These are phyloP conservation scores for Mortierella polycephala DNA, from an alignment of 371 early-diverging fungal genomes.

Conservation along the genomic window DNA sequence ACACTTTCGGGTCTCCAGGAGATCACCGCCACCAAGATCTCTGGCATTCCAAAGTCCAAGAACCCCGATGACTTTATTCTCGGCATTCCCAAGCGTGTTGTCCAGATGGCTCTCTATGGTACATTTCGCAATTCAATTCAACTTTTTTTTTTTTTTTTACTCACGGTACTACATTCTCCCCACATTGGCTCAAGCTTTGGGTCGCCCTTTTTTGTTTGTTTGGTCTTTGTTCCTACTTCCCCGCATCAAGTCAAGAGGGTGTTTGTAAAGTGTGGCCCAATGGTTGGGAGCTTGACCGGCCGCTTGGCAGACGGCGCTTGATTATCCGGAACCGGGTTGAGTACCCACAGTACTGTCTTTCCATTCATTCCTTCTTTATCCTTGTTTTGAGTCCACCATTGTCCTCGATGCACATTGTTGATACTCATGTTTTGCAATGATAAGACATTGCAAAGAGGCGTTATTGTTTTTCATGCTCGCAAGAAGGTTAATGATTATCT, in stretches of 20 bases:
- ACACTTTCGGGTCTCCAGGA: constrained; percentile 82
- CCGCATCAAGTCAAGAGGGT: too few species aligned
- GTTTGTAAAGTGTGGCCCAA: too few species aligned
- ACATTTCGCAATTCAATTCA: constrained; percentile 13
- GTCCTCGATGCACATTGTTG: too few species aligned
- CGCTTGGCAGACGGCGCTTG: too few species aligned
- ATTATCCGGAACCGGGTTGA: too few species aligned
- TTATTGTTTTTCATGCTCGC: background rate
- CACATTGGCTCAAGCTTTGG: background rate
- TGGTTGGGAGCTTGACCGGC: too few species aligned
- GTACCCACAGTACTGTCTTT: too few species aligned
- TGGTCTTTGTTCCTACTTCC: too few species aligned
- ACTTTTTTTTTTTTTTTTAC: background rate
- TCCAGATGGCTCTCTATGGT: constrained; percentile 88
- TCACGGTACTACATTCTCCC: background rate
- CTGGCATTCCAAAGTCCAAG: constrained; percentile 64
- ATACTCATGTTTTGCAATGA: too few species aligned
- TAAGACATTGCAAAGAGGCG: too few species aligned
- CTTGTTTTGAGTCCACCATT: too few species aligned
- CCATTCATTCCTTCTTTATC: too few species aligned
- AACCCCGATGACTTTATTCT: constrained; percentile 51
- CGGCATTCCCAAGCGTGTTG: constrained; percentile 71
- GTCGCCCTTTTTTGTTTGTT: background rate
- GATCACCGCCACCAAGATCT: constrained; percentile 75
- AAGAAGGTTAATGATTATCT: constrained; percentile 1